phyloP scores from a whole-genome alignment of 2,329 filamentous ascomycete species.

The Pseudopyricularia javanii region DNA sequence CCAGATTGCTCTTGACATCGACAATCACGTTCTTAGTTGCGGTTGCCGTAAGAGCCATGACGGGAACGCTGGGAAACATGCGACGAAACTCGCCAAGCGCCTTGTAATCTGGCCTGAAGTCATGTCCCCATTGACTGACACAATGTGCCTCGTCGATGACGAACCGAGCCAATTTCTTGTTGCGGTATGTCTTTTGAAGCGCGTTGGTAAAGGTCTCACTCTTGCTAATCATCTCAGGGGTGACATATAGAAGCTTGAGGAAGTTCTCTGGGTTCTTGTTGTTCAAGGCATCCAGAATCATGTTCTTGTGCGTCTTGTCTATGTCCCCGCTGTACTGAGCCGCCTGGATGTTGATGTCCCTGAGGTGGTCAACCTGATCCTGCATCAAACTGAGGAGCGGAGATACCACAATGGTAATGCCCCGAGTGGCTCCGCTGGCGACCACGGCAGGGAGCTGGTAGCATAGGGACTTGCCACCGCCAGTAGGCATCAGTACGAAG shows the following conservation, averaged over 20 bases:
- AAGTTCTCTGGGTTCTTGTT: conserved; percentile 54
- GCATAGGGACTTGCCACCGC: conserved; percentile 91
- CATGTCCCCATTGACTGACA: conserved; percentile 97
- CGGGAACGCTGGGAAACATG: conserved; percentile 65
- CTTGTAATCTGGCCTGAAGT: conserved; percentile 95
- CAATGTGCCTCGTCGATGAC: conserved; percentile 99
- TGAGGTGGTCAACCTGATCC: conserved; percentile 82
- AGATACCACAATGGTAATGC: conserved; percentile 90
- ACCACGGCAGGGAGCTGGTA: conserved; percentile 90
- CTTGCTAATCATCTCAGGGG: conserved; percentile 90
- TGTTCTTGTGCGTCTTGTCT: conserved; percentile 44
- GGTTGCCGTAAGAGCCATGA: conserved; percentile 93
- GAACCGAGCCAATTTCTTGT: conserved; percentile 67
- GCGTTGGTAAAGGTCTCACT: conserved; percentile 55
- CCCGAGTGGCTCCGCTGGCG: conserved; percentile 64
- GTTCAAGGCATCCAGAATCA: conserved; percentile 55
- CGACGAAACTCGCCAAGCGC: conserved; percentile 61
- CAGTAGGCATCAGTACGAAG: conserved; percentile 96
- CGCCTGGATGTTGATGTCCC: conserved; percentile 63
- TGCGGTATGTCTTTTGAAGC: conserved; percentile 56
- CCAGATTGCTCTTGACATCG: conserved; percentile 85
- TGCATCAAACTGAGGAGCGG: conserved; percentile 93
- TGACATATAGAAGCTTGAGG: conserved; percentile 85
- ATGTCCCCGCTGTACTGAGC: conserved; percentile 73
- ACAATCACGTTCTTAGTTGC: conserved; percentile 86